These are phyloP conservation scores for thale cress (Arabidopsis thaliana) DNA, from an alignment of 345 rosid species.

Conservation along the genomic window DNA sequence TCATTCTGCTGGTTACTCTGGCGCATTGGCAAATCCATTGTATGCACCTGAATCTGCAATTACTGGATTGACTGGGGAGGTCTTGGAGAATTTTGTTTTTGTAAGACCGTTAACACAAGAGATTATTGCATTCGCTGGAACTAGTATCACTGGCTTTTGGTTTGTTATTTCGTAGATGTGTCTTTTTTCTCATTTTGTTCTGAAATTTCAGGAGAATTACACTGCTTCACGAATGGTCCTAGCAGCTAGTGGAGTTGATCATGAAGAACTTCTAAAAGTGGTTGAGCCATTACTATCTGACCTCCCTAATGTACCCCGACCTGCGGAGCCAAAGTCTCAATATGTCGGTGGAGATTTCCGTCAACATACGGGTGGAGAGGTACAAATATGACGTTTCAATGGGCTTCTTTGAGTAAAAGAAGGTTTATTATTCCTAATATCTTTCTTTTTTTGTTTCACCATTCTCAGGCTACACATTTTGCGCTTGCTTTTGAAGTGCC, in stretches of 20 bases:
- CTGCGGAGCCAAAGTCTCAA: conserved; percentile 69
- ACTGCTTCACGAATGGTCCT: conserved; percentile 83
- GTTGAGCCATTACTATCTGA: conserved; percentile 89
- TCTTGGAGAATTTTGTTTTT: conserved; percentile 76
- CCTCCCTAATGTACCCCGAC: conserved; percentile 56
- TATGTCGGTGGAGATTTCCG: conserved; percentile 94
- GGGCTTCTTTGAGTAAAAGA: neutral
- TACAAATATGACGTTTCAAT: conserved; percentile 42
- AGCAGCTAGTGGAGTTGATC: conserved; percentile 88
- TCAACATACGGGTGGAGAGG: conserved; percentile 82
- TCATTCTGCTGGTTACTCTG: conserved; percentile 84
- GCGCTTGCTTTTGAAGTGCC: conserved; percentile 93
- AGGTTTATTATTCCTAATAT: conserved; percentile 7
- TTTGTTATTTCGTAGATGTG: neutral
- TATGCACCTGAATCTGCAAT: conserved; percentile 81
- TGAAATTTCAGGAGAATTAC: conserved; percentile 69
- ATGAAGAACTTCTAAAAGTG: conserved; percentile 71
- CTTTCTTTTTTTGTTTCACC: neutral
- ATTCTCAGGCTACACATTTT: conserved; percentile 64
- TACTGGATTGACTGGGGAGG: conserved; percentile 52
- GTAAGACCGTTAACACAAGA: conserved; percentile 53
- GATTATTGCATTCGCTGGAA: conserved; percentile 18
- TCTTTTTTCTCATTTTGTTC: conserved; percentile 23
- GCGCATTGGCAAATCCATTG: conserved; percentile 90
- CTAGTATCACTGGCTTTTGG: neutral